Evolutionary conservation across 495 filamentous ascomycete species (phyloP).

Genomic region (Halenospora varia): DNA sequence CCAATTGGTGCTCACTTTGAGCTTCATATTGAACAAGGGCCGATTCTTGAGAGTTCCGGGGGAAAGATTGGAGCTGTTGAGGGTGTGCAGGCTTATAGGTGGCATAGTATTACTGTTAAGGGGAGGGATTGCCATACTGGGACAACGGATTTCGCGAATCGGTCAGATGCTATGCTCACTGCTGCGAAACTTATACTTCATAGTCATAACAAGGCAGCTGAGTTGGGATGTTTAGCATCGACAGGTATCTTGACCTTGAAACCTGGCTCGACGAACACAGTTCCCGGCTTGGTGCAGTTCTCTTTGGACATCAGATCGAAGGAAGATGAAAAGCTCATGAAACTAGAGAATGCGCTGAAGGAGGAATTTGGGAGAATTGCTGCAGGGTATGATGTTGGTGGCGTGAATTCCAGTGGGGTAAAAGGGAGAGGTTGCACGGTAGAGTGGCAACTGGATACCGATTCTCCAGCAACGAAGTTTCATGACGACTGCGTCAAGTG

Average conservation of each 20-base stretch:
- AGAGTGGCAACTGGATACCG: conserved; percentile 56
- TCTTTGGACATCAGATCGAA: conserved; percentile 68
- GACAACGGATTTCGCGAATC: conserved; percentile 59
- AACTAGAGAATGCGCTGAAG: conserved; percentile 51
- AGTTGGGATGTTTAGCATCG: conserved; percentile 56
- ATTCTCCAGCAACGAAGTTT: conserved; percentile 64
- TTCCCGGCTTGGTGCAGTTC: conserved; percentile 66
- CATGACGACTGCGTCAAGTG: conserved; percentile 65
- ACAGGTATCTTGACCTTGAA: conserved; percentile 66
- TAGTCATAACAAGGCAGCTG: conserved; percentile 57
- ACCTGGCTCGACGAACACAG: conserved; percentile 71
- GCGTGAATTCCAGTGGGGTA: conserved; percentile 33
- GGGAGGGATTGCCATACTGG: conserved; percentile 73
- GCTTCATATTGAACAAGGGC: conserved; percentile 71
- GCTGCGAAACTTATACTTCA: conserved; percentile 66
- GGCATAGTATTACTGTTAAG: conserved; percentile 63
- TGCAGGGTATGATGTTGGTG: conserved; percentile 38
- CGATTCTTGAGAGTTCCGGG: conserved; percentile 53
- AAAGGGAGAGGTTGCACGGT: conserved; percentile 53
- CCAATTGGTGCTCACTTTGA: conserved; percentile 82
- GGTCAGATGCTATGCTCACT: conserved; percentile 62
- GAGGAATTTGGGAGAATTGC: conserved; percentile 56
- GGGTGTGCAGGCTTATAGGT: conserved; percentile 66
- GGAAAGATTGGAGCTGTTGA: conserved; percentile 68
- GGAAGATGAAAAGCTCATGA: conserved; percentile 49